A percentile compares a stretch with the other conserved stretches of the same genome.
These are phyloP conservation scores for Trichophyton equinum DNA, from an alignment of 2,329 filamentous ascomycete genomes.

Conservation along the genomic window DNA sequence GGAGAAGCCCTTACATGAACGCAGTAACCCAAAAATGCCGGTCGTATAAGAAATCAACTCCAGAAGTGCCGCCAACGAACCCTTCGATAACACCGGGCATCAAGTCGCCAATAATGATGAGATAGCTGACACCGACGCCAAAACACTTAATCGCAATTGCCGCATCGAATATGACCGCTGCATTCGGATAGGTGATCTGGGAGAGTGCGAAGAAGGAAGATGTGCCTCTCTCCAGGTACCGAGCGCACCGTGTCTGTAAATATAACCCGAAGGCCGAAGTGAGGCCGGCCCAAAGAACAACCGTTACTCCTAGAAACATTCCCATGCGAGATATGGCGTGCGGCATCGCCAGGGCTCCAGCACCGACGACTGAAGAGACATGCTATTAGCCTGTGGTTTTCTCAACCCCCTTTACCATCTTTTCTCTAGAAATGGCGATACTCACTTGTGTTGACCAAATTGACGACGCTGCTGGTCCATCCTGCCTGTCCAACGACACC, in stretches of 20 bases:
- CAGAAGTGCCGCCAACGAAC: constrained; percentile 53
- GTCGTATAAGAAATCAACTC: constrained; percentile 65
- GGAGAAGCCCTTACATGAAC: constrained; percentile 55
- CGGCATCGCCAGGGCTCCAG: constrained; percentile 91
- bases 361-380: constrained; percentile 60
- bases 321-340: constrained; percentile 92
- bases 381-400: not conserved
- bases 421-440: constrained; percentile 3
- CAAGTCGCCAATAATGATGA: constrained; percentile 96
- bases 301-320: constrained; percentile 66
- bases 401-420: not conserved
- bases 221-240: constrained; percentile 78
- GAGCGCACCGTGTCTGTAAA: constrained; percentile 81
- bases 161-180: constrained; percentile 85
- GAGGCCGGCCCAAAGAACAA: constrained; percentile 83
- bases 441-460: constrained; percentile 86
- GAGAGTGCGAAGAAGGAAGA: constrained; percentile 94
- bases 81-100: constrained; percentile 90
- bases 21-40: constrained; percentile 95
- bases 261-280: constrained; percentile 89
- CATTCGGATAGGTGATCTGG: constrained; percentile 92
- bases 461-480: constrained; percentile 84
- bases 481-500: constrained; percentile 63
- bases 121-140: constrained; percentile 89
- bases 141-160: constrained; percentile 98